Evolutionary conservation across 306 rosid genomes (phyloP).

Genomic region (Fagus sylvatica): DNA sequence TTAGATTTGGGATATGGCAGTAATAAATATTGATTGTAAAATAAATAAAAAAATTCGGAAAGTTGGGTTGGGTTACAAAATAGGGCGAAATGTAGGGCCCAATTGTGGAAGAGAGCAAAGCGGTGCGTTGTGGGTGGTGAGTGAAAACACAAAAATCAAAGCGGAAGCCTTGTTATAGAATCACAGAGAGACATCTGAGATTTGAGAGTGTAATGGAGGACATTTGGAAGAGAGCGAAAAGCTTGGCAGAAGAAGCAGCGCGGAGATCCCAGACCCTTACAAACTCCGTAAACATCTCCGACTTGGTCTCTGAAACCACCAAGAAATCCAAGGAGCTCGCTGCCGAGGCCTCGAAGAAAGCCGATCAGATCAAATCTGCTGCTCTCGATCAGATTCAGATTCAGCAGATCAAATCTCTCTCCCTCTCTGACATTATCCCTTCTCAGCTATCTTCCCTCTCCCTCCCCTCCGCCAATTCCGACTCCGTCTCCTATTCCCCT

Average conservation of each 20-base stretch:
- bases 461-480: slow-evolving; percentile 21
- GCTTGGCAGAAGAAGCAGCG: slow-evolving; percentile 92
- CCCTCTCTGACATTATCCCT: slow-evolving; percentile 71
- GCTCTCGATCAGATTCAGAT: slow-evolving; percentile 66
- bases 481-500: slow-evolving; percentile 33
- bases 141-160: too few relatives aligned
- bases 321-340: slow-evolving; percentile 91
- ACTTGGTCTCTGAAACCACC: slow-evolving; percentile 89
- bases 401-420: slow-evolving; percentile 79
- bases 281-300: slow-evolving; percentile 65
- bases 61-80: too few relatives aligned
- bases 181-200: too few relatives aligned
- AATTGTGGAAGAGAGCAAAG: too few relatives aligned
- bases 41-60: too few relatives aligned
- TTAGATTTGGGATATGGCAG: too few relatives aligned
- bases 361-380: slow-evolving; percentile 78
- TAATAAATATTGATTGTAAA: too few relatives aligned
- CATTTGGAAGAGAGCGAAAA: slow-evolving; percentile 83
- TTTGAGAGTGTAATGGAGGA: slow-evolving; percentile 60
- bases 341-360: slow-evolving; percentile 90
- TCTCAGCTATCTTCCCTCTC: slow-evolving; percentile 57
- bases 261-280: slow-evolving; percentile 70
- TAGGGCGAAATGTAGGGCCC: too few relatives aligned
- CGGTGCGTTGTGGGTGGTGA: too few relatives aligned
- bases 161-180: too few relatives aligned